Evolutionary conservation across 1,139 yeast genomes (phyloP), one percentile per base, ranked within the genome.

Genomic region (Kodamaea arcana): DNA sequence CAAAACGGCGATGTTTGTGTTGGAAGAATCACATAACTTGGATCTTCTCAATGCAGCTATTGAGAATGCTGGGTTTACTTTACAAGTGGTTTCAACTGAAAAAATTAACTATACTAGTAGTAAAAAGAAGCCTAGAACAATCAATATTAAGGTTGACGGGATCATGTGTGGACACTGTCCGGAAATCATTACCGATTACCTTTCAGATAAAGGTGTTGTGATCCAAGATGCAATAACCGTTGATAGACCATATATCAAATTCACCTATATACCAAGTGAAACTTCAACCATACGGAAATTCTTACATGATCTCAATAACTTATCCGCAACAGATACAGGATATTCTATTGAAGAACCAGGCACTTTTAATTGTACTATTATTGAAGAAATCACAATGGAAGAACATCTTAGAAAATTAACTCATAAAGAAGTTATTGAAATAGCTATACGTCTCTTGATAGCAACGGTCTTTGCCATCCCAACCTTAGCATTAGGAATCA

Each of bases 151-250:
- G 27, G 67, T 83, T n/a, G 67, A 65, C 4, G 90, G 90, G 1
- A 82, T 83, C 86, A 78, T 59, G 50, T 83, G 92, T 58, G 71
- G 65, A 14, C 77, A 79, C 49, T 83, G 92, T 50, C 92, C 92
- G 1, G 73, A 69, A 21, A 52, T 69, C 2, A 67, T 83, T 27
- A 70, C 70, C 46, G 58, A 65, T 2, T 72, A 73, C 30, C 59
- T 83, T 33, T 48, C 59, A 3, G 62, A 67, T 9, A 76, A 68
- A 48, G 88, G 86, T 35, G 60, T 75, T n/a, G 67, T 75, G 4
- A 65, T 80, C 7, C 72, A 73, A 29, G 77, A 78, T 40, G 73
- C 78, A 2, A 65, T 81, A 27, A 65, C 83, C 0, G 58, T 80
- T 36, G 58, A 65, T 5, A 60, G 69, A 32, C 90, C 88, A 1